phyloP scores from a whole-genome alignment of 805 yeast genomes.

The Saccharomyces eubayanus region DNA sequence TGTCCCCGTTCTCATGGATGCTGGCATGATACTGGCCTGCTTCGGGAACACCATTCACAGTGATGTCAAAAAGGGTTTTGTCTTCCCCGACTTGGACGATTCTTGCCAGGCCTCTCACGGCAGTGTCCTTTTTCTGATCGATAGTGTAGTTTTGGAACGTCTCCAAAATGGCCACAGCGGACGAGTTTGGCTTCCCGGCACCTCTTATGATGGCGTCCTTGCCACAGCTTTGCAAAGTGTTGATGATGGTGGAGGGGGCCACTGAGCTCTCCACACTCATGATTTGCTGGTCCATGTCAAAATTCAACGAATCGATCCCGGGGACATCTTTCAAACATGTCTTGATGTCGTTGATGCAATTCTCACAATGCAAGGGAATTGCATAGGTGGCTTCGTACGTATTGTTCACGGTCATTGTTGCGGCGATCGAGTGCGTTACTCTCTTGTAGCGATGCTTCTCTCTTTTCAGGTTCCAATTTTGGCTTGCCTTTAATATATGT shows the following conservation, averaged over 20 bases:
- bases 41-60: slow-evolving; percentile 58
- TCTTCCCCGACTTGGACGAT: slow-evolving; percentile 56
- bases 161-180: slow-evolving; percentile 87
- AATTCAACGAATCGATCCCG: slow-evolving; percentile 48
- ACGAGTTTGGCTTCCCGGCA: slow-evolving; percentile 75
- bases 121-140: slow-evolving; percentile 28
- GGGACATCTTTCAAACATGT: slow-evolving; percentile 42
- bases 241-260: slow-evolving; percentile 70
- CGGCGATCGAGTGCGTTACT: background rate
- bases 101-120: slow-evolving; percentile 78
- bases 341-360: slow-evolving; percentile 56
- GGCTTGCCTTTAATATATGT: background rate
- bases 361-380: slow-evolving; percentile 73
- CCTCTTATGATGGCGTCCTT: slow-evolving; percentile 90
- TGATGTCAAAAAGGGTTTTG: slow-evolving; percentile 62
- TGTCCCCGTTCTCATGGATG: slow-evolving; percentile 63
- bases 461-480: background rate
- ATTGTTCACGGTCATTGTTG: slow-evolving; percentile 28
- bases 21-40: slow-evolving; percentile 62
- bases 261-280: slow-evolving; percentile 61
- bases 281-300: slow-evolving; percentile 47
- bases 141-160: slow-evolving; percentile 39
- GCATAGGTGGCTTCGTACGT: slow-evolving; percentile 67
- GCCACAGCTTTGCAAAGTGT: slow-evolving; percentile 63
- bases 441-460: background rate